Evolutionary conservation across 345 rosid species (phyloP), one percentile per base, ranked within the genome.

Genomic region (Combretum micranthum): DNA sequence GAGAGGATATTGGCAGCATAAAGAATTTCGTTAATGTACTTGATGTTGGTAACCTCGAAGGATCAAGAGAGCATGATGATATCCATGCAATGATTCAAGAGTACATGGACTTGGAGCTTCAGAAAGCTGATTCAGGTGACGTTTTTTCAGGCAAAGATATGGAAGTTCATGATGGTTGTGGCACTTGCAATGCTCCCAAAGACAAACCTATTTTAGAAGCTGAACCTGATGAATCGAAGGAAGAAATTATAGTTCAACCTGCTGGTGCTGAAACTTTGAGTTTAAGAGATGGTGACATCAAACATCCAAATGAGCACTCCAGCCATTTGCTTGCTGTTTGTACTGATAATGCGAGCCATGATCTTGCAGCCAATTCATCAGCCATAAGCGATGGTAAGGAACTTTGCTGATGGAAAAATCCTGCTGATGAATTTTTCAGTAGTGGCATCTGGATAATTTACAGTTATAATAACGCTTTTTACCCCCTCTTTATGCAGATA

Each of bases 41-140:
- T 47, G 44, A 19, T 13, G 8, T 11, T 62, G 32, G 26, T 17
- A 49, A 15, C 47, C 48, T 18, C 19, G 59, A 54, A 67, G 61
- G 39, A 42, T 15, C 54, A 13, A 56, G 22, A 8, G 50, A 50
- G 66, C 21, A 26, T 20, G 55, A 53, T 44, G 61, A 21, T 17
- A 15, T 20, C 50, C 54, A 49, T 57, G 61, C 53, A 20, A 37
- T 49, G 51, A 57, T 51, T 42, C 57, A 49, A 62, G 61, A 65
- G 47, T 47, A 26, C 23, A 52, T 39, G 23, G 44, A 70, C 20
- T 44, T 42, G 2, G 57, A 54, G 57, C 37, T 32, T 42, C 20
- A 17, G 57, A 44, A 54, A 39, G 57, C 37, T 39, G 46, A 22
- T 15, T 32, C 21, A 32, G 20, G 14, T 39, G 45, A 37, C 44